Conservation (phyloP, 495 filamentous ascomycete genomes). For the Oidiodendron maius region DNA sequence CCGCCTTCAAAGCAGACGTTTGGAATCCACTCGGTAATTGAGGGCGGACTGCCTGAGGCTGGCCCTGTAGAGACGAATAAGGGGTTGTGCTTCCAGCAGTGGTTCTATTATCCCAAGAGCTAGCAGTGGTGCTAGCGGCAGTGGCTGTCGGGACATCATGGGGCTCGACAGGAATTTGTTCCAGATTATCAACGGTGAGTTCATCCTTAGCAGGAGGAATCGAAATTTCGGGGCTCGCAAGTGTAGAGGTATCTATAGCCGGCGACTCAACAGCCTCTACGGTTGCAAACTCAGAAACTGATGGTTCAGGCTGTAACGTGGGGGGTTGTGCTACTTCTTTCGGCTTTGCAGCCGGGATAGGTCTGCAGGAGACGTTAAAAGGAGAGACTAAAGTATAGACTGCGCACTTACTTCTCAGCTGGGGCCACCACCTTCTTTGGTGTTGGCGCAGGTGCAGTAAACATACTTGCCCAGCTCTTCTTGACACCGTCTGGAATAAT, state of each 20-base stretch:
- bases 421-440: conserved; percentile 22
- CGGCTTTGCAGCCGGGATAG: conserved; percentile 9
- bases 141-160: conserved; percentile 70
- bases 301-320: conserved; percentile 14
- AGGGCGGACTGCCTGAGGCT: conserved; percentile 50
- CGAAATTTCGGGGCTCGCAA: conserved; percentile 47
- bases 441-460: conserved; percentile 30
- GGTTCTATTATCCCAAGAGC: conserved; percentile 67
- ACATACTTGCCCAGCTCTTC: conserved; percentile 56
- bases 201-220: conserved; percentile 71
- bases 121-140: conserved; percentile 83
- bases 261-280: conserved; percentile 7
- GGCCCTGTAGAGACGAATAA: conserved; percentile 44
- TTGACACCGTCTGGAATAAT: conserved; percentile 27
- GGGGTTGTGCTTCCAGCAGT: conserved; percentile 45
- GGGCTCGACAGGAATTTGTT: conserved; percentile 78
- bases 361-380: conserved; percentile 10
- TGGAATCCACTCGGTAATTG: conserved; percentile 61
- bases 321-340: conserved; percentile 16
- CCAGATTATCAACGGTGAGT: conserved; percentile 86
- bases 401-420: conserved; percentile 19
- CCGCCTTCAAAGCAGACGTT: conserved; percentile 70
- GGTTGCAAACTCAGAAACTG: conserved; percentile 10
- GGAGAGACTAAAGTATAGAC: background rate
- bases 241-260: conserved; percentile 10